phyloP scores from a whole-genome alignment of 2,329 filamentous ascomycete genomes.

The Penicillium sclerotiorum region DNA sequence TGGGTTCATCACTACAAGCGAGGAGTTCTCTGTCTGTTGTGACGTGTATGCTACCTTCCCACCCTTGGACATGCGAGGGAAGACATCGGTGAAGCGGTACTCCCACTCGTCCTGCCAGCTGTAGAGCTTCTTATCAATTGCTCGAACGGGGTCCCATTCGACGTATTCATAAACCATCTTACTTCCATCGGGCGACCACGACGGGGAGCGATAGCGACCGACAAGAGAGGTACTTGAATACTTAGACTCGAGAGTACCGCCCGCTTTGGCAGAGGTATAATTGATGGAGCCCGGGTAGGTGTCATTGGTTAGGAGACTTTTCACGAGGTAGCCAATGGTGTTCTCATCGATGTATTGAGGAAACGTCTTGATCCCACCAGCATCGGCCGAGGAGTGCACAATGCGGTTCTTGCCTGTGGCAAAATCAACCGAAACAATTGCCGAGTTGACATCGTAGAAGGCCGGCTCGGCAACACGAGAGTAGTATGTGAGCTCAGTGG shows the following conservation, averaged over 20 bases:
- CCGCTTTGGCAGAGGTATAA: neutral
- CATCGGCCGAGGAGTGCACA: neutral
- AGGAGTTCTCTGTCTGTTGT: neutral
- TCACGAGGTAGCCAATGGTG: neutral
- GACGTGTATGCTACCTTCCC: neutral
- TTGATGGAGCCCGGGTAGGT: neutral
- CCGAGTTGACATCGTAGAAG: neutral
- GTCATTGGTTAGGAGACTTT: neutral
- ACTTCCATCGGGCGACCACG: neutral
- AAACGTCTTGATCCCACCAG: neutral
- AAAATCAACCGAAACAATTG: neutral
- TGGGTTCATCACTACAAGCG: neutral
- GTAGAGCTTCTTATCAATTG: neutral
- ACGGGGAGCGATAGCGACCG: neutral
- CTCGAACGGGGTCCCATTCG: neutral
- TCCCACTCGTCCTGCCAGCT: neutral
- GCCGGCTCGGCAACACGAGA: neutral
- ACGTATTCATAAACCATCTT: neutral
- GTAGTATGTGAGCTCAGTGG: neutral
- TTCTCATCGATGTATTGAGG: neutral
- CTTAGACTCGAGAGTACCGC: neutral
- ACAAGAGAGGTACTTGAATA: neutral
- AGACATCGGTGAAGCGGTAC: neutral
- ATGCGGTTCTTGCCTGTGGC: neutral
- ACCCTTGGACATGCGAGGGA: neutral